Evolutionary conservation across 768 basidiomycete species (phyloP), one percentile per base, ranked within the genome.

Genomic region (Pholiota microspora): DNA sequence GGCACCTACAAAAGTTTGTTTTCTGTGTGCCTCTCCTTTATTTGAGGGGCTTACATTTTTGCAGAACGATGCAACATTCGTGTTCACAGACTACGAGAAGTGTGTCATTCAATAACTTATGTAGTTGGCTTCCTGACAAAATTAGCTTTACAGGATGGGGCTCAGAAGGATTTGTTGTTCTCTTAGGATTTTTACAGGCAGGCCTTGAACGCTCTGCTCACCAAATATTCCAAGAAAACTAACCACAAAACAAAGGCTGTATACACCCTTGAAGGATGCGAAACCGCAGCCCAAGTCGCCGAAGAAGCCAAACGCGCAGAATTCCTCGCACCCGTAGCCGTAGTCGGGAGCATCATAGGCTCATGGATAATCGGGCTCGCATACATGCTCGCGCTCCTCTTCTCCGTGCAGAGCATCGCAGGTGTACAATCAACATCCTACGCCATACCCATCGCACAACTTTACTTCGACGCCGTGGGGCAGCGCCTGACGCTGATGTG

Each of bases 231-330:
- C 27, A 13, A 32, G 10, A 23, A 18, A 16, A 6, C 29, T 31
- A n/a, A 29, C 16, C 35, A 10, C 18, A 21, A 42, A 16, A 38
- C 12, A 0, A 24, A 78, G 75, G 80, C 81, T 5, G 82, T 83
- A 10, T 83, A 83, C 58, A 82, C 82, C 1, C 72, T 83, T 24
- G 82, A 82, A 66, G 82, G 82, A 21, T 83, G 81, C 62, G 82
- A 83, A 62, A 84, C 82, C 4, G 81, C 82, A 35, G 82, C 83
- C n/a, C 82, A 84, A 61, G 77, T 84, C 6, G 82, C 82, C 4
- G 82, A 84, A 64, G 82, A 84, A 63, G 81, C 81, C 28, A 69
- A 74, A 45, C 76, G 77, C 16, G 82, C 82, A 0, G 79, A 81
- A 51, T 55, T 80, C 46, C 77, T 84, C n/a, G 80, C 82, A 1